Base-by-base conservation (phyloP, 768 basidiomycete species). In the Nidula microcarpa region DNA sequence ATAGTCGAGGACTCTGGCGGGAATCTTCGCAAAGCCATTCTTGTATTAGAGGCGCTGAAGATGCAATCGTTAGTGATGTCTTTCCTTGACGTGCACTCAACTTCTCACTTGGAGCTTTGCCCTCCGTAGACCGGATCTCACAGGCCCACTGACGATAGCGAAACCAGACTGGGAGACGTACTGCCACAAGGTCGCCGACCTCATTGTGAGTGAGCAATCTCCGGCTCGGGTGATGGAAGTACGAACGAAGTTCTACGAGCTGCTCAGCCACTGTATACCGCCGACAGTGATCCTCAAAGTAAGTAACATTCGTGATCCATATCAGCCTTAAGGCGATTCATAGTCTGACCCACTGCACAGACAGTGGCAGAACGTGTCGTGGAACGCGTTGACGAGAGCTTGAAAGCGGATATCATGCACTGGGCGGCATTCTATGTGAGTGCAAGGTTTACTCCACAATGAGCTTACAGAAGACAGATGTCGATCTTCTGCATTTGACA, bases 121-220 rank as follows among this genome's bases (percentile, higher is more conserved):
- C n/a, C 47, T 43, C 53, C 47, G 10, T 60, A 93, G 91, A 52
- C 89, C 91, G n/a, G 90, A 94, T 66, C 77, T 96, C 37, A 80
- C 84, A 4, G 89, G 90, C 33, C 73, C 88, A 37, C 70, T 94
- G 53, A 78, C 80, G 34, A 93, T 96, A 53, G 93, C 94, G 11
- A 94, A 98, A 69, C 94, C 97, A n/a, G 97, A 99, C 64, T 99
- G 97, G 97, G 97, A 99, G 68, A 91, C 89, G 9, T 99, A 97
- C 65, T 97, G 95, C 60, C 78, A 86, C 59, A 93, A 94, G 65
- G 86, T 98, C 9, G 94, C 89, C 11, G 93, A 95, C 66, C 72
- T 91, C 62, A 94, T 99, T 57, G 74, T 98, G 14, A 77, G 82
- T 55, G 93, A 97, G 61, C 97, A 99, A 70, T 84, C 86, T 32